A percentile compares a stretch with the other conserved stretches of the same genome.
Evolutionary conservation across 1,284 basidiomycete genomes (phyloP).

Genomic region (Singerocomus rubriflavus): DNA sequence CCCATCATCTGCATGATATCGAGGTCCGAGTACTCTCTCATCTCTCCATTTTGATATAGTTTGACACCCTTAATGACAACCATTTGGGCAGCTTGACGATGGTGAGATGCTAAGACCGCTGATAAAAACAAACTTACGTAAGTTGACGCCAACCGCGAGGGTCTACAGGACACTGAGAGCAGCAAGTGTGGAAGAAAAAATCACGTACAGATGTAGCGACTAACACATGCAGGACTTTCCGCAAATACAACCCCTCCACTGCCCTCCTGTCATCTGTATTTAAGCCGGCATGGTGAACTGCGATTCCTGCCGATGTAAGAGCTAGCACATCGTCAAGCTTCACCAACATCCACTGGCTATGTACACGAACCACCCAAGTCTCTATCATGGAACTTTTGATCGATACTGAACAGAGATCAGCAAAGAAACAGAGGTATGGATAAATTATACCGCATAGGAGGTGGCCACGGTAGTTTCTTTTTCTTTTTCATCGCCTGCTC

Average conservation of each 20-base stretch:
- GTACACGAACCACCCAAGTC: constrained; percentile 50
- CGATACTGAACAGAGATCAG: constrained; percentile 40
- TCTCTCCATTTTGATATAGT: constrained; percentile 60
- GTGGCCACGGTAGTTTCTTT: constrained; percentile 61
- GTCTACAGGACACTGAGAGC: constrained; percentile 47
- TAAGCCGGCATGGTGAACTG: constrained; percentile 86
- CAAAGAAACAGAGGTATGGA: not conserved
- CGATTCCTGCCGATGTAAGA: constrained; percentile 65
- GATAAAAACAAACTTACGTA: constrained; percentile 52
- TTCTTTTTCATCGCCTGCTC: constrained; percentile 50
- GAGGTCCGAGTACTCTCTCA: constrained; percentile 75
- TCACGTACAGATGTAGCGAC: constrained; percentile 67
- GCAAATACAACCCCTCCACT: constrained; percentile 70
- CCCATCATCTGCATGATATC: constrained; percentile 87
- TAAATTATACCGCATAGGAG: constrained; percentile 44
- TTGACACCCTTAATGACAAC: constrained; percentile 83
- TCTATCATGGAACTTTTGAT: constrained; percentile 58
- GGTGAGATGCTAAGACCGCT: not conserved
- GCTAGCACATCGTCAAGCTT: constrained; percentile 37
- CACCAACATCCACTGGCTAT: not conserved
- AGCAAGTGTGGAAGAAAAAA: constrained; percentile 2
- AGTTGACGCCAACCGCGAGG: constrained; percentile 84
- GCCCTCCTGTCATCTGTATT: constrained; percentile 65
- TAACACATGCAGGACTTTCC: constrained; percentile 63
- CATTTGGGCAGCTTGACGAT: constrained; percentile 62